Evolutionary conservation across 2,329 filamentous ascomycete species (phyloP), one percentile per base, ranked within the genome.

Genomic region (Myotisia sp.): DNA sequence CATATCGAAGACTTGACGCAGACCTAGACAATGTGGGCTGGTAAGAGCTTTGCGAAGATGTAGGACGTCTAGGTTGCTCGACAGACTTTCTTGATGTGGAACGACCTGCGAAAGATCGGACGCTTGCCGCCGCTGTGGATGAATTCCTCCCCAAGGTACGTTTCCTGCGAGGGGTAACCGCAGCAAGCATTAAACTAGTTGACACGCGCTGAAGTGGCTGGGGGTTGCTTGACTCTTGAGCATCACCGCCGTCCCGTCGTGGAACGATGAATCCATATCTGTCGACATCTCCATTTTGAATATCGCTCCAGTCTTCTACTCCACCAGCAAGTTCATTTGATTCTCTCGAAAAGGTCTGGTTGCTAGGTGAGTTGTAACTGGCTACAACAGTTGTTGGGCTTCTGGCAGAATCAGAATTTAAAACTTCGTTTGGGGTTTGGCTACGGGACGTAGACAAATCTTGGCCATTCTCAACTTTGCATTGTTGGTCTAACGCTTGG

Each of bases 181-280:
- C 65, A 14, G 68, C 64, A 20, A 75, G 48, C 41, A 70, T 61
- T 26, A 78, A 57, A 26, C 67, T 65, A 1, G 73, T 76, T 2
- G 71, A 70, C 10, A 76, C 69, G 13, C 74, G 62, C 42, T 74
- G 71, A 17, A 76, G 58, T 3, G 55, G 54, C 37, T 56, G 54
- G 18, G 52, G 59, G 6, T 58, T 55, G 6, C 48, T 47, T 12
- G 45, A 41, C 6, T 55, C 48, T 4, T 47, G 42, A 13, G 49
- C 45, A 33, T 53, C 50, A 8, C 42, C 44, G 0, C 38, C 42
- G 4, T 48, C 39, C n/a, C 42, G 42, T 19, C 42, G 44, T 51
- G 62, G 59, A 9, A 66, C 50, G 40, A 78, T 77, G 53, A 78
- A 78, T 6, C 74, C 74, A 48, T 77, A 78, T 39, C 74, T 63